Percentiles rank a stretch among this genome's conserved stretches.
phyloP scores from a whole-genome alignment of 352 stramenopile species.

The Elongisporangium senticosum region DNA sequence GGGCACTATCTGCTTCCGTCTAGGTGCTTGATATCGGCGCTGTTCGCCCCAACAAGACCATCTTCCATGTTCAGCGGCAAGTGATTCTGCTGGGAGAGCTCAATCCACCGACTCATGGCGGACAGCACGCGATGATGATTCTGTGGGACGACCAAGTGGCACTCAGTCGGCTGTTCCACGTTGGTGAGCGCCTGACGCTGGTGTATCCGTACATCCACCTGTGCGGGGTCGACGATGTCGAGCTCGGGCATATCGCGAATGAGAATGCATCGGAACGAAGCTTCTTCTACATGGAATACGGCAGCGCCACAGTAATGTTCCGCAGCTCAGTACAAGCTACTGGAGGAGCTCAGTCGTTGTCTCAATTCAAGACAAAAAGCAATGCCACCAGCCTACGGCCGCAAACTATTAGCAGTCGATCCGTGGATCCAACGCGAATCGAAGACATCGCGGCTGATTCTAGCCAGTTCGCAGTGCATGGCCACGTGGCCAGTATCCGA shows the following conservation, averaged over 20 bases:
- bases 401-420: conserved; percentile 1
- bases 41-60: conserved; percentile 50
- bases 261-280: conserved; percentile 52
- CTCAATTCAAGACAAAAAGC: not conserved
- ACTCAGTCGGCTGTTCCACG: conserved; percentile 50
- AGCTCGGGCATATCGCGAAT: conserved; percentile 49
- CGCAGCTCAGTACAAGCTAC: conserved; percentile 7
- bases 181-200: conserved; percentile 50
- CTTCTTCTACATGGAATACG: conserved; percentile 61
- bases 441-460: conserved; percentile 28
- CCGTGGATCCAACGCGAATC: conserved; percentile 7
- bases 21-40: conserved; percentile 64
- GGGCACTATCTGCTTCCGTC: not conserved
- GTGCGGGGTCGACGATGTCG: conserved; percentile 27
- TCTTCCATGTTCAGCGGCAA: conserved; percentile 51
- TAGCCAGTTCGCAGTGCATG: conserved; percentile 49
- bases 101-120: conserved; percentile 7
- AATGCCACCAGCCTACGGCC: conserved; percentile 2
- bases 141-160: conserved; percentile 68
- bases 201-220: conserved; percentile 63
- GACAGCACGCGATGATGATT: conserved; percentile 33
- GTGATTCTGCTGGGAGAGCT: conserved; percentile 52
- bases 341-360: not conserved
- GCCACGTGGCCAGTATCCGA: conserved; percentile 37
- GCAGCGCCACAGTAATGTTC: conserved; percentile 52